Percentiles rank a stretch among this genome's conserved stretches.
phyloP scores from a whole-genome alignment of 768 basidiomycete species.

The Suillus paluster region DNA sequence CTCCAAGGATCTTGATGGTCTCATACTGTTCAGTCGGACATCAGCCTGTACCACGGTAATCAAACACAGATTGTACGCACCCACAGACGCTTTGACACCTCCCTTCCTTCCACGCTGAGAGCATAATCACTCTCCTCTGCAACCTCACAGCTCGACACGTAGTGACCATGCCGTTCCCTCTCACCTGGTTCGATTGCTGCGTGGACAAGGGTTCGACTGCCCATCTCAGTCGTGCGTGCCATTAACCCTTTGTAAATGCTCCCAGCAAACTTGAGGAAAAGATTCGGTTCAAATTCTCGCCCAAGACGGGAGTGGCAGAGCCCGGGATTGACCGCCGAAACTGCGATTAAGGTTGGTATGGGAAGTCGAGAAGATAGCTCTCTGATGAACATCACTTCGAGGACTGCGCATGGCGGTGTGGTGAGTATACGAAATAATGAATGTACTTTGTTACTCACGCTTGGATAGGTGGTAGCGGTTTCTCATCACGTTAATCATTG shows the following conservation, averaged over 20 bases:
- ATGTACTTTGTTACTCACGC: constrained; percentile 13
- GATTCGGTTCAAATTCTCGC: constrained; percentile 20
- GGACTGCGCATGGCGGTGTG: constrained; percentile 22
- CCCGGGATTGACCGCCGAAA: constrained; percentile 40
- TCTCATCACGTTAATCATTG: constrained; percentile 25
- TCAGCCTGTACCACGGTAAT: neutral
- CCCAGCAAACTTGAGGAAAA: neutral
- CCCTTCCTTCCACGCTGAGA: constrained; percentile 31
- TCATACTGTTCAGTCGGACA: constrained; percentile 24
- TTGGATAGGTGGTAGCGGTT: constrained; percentile 32
- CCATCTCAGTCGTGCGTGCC: constrained; percentile 38
- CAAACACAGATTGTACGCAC: constrained; percentile 21
- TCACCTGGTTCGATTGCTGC: constrained; percentile 32
- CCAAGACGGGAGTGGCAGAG: constrained; percentile 38
- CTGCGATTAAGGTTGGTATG: constrained; percentile 28
- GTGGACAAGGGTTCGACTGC: constrained; percentile 41
- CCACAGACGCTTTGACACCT: constrained; percentile 37
- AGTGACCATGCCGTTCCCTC: constrained; percentile 35
- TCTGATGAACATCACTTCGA: constrained; percentile 41
- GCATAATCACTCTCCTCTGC: constrained; percentile 37
- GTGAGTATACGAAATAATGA: constrained; percentile 6
- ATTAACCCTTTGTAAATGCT: constrained; percentile 22
- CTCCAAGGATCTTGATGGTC: constrained; percentile 29
- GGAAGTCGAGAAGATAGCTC: constrained; percentile 39
- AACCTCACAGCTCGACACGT: constrained; percentile 28